Evolutionary conservation across 2,329 filamentous ascomycete genomes (phyloP).

Genomic region (Sclerotinia trifoliorum): DNA sequence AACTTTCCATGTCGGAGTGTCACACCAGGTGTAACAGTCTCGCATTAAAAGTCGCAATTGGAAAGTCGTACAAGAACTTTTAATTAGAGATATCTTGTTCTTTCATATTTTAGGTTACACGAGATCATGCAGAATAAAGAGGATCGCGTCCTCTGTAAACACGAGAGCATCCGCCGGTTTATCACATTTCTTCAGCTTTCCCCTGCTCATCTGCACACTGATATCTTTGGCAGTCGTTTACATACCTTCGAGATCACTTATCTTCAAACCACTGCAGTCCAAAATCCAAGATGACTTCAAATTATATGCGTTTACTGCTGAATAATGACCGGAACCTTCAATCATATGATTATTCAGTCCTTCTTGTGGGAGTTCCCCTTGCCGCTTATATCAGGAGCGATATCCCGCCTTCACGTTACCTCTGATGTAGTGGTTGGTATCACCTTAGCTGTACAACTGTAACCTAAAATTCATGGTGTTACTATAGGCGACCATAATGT

Average conservation of each 20-base stretch:
- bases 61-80: not conserved
- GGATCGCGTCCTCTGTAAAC: not conserved
- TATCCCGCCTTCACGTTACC: not conserved
- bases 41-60: not conserved
- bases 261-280: not conserved
- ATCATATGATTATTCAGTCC: not conserved
- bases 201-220: not conserved
- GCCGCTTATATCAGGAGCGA: not conserved
- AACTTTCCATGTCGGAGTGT: not conserved
- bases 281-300: conserved; percentile 1
- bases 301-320: conserved; percentile 4
- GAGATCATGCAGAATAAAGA: not conserved
- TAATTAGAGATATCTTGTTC: not conserved
- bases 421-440: not conserved
- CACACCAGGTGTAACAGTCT: not conserved
- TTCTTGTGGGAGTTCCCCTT: not conserved
- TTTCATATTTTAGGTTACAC: not conserved
- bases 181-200: not conserved
- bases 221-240: not conserved
- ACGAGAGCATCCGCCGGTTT: not conserved
- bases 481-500: not conserved
- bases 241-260: not conserved
- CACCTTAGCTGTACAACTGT: not conserved
- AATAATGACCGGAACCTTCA: not conserved
- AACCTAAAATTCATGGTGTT: not conserved